Percentiles rank a stretch among this genome's conserved stretches.
phyloP scores from a whole-genome alignment of 176 grass and related monocot genomes.

The Otatea glauca region DNA sequence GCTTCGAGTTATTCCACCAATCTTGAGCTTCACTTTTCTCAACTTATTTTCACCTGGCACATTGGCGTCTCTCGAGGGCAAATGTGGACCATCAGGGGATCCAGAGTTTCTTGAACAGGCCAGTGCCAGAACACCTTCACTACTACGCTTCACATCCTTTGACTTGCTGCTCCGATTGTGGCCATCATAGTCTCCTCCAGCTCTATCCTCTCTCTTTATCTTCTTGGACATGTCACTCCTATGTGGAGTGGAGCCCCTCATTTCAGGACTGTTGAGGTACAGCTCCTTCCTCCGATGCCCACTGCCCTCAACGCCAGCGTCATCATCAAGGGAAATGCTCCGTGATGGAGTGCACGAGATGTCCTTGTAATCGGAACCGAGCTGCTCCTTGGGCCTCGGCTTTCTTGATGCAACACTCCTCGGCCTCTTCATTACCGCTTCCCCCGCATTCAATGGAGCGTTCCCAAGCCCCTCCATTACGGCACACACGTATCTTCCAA shows the following conservation, averaged over 20 bases:
- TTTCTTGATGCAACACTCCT: conserved; percentile 60
- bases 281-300: conserved; percentile 66
- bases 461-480: conserved; percentile 54
- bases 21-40: conserved; percentile 83
- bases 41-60: conserved; percentile 49
- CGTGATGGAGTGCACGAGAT: conserved; percentile 22
- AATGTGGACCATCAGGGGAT: conserved; percentile 38
- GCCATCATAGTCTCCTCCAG: conserved; percentile 36
- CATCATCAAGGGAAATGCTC: conserved; percentile 47
- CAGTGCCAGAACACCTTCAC: conserved; percentile 50
- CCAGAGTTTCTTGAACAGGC: conserved; percentile 37
- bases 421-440: conserved; percentile 59
- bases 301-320: neutral
- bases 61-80: conserved; percentile 1
- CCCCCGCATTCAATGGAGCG: conserved; percentile 23
- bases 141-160: conserved; percentile 46
- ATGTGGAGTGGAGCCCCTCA: conserved; percentile 26
- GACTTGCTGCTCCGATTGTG: conserved; percentile 40
- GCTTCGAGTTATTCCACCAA: conserved; percentile 68
- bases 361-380: conserved; percentile 55
- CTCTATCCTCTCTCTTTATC: conserved; percentile 53
- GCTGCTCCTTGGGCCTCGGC: conserved; percentile 58
- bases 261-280: conserved; percentile 56
- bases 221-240: conserved; percentile 43
- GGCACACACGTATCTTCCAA: neutral